Conservation (phyloP, 768 basidiomycete genomes). For the Mycena haematopus region DNA sequence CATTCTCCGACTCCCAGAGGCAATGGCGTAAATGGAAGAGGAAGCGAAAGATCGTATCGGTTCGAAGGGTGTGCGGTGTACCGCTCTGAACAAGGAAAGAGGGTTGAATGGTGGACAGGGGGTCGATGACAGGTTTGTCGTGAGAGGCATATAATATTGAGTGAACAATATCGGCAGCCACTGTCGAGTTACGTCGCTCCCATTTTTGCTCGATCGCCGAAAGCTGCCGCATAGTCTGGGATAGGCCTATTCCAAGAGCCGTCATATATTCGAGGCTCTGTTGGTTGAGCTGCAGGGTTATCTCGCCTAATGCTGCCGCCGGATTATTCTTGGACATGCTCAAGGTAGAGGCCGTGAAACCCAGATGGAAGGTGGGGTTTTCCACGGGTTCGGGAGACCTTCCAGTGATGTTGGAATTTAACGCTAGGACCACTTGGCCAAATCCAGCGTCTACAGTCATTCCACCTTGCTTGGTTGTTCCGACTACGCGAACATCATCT, state of each 20-base stretch:
- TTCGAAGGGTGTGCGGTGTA: slow-evolving; percentile 68
- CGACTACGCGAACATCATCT: slow-evolving; percentile 16
- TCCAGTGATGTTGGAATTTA: slow-evolving; percentile 11
- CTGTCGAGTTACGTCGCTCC: slow-evolving; percentile 36
- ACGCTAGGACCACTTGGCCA: slow-evolving; percentile 3
- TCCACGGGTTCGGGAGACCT: background rate
- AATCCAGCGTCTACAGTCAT: slow-evolving; percentile 11
- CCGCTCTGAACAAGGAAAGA: slow-evolving; percentile 85
- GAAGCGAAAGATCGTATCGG: slow-evolving; percentile 75
- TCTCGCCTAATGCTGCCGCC: slow-evolving; percentile 11
- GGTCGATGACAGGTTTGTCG: slow-evolving; percentile 64
- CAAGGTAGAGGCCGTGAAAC: slow-evolving; percentile 5
- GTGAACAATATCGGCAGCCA: slow-evolving; percentile 49
- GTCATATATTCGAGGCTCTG: slow-evolving; percentile 49
- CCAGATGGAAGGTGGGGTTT: slow-evolving; percentile 3
- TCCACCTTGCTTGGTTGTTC: background rate
- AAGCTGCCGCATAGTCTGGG: slow-evolving; percentile 35
- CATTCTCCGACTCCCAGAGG: slow-evolving; percentile 49
- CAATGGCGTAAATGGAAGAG: slow-evolving; percentile 79
- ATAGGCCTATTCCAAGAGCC: slow-evolving; percentile 41
- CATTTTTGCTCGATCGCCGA: slow-evolving; percentile 36
- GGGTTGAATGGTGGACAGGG: slow-evolving; percentile 82
- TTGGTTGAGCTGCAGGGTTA: slow-evolving; percentile 42
- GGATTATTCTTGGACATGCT: slow-evolving; percentile 11
- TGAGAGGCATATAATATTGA: slow-evolving; percentile 59